Evolutionary conservation across 2,329 filamentous ascomycete genomes (phyloP).

Genomic region (Colletotrichum navitas): DNA sequence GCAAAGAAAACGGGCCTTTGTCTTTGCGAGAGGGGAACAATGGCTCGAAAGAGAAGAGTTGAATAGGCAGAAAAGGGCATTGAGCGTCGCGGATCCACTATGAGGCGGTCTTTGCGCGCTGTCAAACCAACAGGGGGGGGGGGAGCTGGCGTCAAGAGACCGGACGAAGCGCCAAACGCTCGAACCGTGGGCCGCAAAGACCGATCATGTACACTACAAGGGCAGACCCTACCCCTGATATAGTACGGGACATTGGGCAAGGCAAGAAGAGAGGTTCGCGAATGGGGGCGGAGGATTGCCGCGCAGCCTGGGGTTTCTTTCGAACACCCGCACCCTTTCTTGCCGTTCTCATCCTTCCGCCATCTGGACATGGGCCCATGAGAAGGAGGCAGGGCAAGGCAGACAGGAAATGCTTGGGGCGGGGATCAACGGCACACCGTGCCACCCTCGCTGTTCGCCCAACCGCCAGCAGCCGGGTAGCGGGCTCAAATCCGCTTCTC

Average conservation of each 20-base stretch:
- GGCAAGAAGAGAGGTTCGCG: slow-evolving; percentile 10
- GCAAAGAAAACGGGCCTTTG: slow-evolving; percentile 1
- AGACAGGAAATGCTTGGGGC: not conserved
- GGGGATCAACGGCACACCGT: slow-evolving; percentile 23
- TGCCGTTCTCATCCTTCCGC: not conserved
- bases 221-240: slow-evolving; percentile 17
- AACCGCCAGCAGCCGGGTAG: slow-evolving; percentile 13
- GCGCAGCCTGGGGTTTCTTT: slow-evolving; percentile 1
- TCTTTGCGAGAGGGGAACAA: not conserved
- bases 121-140: slow-evolving; percentile 17
- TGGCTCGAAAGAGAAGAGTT: not conserved
- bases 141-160: slow-evolving; percentile 12
- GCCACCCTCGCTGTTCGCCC: slow-evolving; percentile 34
- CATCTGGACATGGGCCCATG: slow-evolving; percentile 26
- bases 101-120: slow-evolving; percentile 21
- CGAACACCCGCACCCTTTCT: not conserved
- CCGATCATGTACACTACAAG: slow-evolving; percentile 25
- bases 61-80: not conserved
- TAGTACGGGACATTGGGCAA: slow-evolving; percentile 24
- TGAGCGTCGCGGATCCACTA: slow-evolving; percentile 2
- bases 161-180: slow-evolving; percentile 29
- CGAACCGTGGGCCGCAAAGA: slow-evolving; percentile 32
- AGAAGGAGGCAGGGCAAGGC: not conserved
- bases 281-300: slow-evolving; percentile 26
- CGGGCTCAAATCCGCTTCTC: slow-evolving; percentile 29